Percentiles rank a stretch among this genome's conserved stretches.
These are phyloP conservation scores for Striga asiatica DNA, from an alignment of 257 asterid genomes.

Conservation along the genomic window DNA sequence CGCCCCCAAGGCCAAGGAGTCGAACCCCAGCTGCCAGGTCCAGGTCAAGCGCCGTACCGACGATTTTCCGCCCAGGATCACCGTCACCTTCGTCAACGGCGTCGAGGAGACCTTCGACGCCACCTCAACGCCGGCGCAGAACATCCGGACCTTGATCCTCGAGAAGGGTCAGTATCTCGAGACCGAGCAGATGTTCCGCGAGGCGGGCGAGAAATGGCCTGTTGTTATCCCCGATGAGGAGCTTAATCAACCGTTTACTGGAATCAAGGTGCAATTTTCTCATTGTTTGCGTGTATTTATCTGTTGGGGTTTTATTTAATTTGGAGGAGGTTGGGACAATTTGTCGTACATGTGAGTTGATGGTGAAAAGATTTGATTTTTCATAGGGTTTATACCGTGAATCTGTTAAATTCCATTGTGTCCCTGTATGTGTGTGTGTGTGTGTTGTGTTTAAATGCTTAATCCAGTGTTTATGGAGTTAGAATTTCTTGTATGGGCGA, in stretches of 20 bases:
- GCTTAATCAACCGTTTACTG: conserved; percentile 45
- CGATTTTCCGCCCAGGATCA: conserved; percentile 72
- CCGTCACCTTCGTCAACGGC: conserved; percentile 86
- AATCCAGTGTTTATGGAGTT: background rate
- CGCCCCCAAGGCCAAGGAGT: conserved; percentile 80
- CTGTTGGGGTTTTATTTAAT: background rate
- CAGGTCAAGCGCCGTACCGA: conserved; percentile 94
- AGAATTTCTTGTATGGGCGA: background rate
- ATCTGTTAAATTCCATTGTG: no score
- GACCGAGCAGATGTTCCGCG: conserved; percentile 88
- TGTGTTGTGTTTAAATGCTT: no score
- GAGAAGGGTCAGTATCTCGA: conserved; percentile 77
- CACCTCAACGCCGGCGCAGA: conserved; percentile 71
- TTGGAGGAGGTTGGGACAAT: background rate
- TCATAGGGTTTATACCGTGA: no score
- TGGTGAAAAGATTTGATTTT: no score
- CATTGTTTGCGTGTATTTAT: background rate
- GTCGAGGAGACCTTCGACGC: conserved; percentile 80
- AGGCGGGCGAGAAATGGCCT: conserved; percentile 95
- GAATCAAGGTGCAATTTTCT: conserved; percentile 63
- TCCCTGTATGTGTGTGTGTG: no score
- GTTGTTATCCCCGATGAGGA: conserved; percentile 69
- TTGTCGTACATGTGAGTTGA: no score
- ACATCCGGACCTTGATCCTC: conserved; percentile 73
- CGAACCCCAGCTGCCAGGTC: conserved; percentile 79